Percentiles rank a stretch among this genome's conserved stretches.
These are phyloP conservation scores for Amaranthus tricolor DNA, from an alignment of 179 eudicot species.

Conservation along the genomic window DNA sequence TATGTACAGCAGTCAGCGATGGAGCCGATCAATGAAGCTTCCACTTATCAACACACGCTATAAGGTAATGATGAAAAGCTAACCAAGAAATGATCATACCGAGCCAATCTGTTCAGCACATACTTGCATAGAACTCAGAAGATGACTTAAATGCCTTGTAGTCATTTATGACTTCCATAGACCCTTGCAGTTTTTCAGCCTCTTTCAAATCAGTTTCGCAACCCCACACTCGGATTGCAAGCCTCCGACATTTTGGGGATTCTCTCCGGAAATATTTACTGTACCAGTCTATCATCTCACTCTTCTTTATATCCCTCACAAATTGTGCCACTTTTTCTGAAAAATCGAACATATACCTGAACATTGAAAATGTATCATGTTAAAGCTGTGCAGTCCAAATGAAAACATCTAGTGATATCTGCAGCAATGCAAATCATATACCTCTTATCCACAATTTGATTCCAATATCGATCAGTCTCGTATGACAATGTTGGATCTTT, in stretches of 20 bases:
- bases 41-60: neutral
- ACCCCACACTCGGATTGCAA: slow-evolving; percentile 84
- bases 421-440: slow-evolving; percentile 19
- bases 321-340: slow-evolving; percentile 70
- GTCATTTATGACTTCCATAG: slow-evolving; percentile 51
- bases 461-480: slow-evolving; percentile 84
- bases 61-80: too few species aligned
- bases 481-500: slow-evolving; percentile 85
- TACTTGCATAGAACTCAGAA: slow-evolving; percentile 58
- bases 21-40: neutral
- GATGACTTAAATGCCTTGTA: slow-evolving; percentile 52
- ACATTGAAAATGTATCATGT: slow-evolving; percentile 1
- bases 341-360: slow-evolving; percentile 86
- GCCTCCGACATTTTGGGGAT: slow-evolving; percentile 75
- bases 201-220: slow-evolving; percentile 63
- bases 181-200: slow-evolving; percentile 28
- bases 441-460: slow-evolving; percentile 83
- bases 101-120: slow-evolving; percentile 43
- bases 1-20: neutral
- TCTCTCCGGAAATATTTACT: slow-evolving; percentile 47
- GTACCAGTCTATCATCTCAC: slow-evolving; percentile 68
- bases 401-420: neutral
- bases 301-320: slow-evolving; percentile 48
- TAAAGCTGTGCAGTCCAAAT: neutral
- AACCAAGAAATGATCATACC: too few species aligned